phyloP scores from a whole-genome alignment of 108 stramenopile species.

The Cyclotella choctawhatcheeana region DNA sequence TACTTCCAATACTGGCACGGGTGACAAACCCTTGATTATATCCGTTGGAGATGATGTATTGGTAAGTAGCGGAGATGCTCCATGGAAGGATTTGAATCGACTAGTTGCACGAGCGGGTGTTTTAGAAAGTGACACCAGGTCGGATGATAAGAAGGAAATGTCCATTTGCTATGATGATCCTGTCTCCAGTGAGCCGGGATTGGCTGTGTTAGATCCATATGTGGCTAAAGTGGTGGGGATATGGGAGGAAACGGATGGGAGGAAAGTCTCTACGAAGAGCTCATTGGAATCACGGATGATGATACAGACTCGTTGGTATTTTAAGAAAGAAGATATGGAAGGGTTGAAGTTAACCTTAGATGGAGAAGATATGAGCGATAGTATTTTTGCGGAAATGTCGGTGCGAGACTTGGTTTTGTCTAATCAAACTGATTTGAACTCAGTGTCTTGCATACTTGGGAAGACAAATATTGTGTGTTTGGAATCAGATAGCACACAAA shows the following conservation, averaged over 20 bases:
- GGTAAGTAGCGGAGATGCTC: conserved; percentile 49
- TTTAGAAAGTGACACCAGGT: background rate
- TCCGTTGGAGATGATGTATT: conserved; percentile 60
- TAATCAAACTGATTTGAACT: conserved; percentile 71
- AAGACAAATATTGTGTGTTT: conserved; percentile 50
- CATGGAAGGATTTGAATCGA: conserved; percentile 27
- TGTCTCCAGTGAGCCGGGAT: conserved; percentile 36
- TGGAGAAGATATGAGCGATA: conserved; percentile 25
- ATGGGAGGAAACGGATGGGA: conserved; percentile 59
- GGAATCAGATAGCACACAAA: conserved; percentile 29
- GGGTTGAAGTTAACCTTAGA: conserved; percentile 52
- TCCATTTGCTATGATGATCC: conserved; percentile 33
- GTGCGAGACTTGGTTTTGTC: conserved; percentile 62
- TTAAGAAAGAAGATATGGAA: conserved; percentile 65
- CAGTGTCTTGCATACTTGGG: conserved; percentile 59
- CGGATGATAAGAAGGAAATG: conserved; percentile 2
- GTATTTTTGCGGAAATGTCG: conserved; percentile 44
- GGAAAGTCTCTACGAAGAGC: conserved; percentile 40
- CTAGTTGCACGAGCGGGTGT: background rate
- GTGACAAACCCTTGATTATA: conserved; percentile 27
- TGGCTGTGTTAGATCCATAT: conserved; percentile 56
- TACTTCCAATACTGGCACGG: background rate
- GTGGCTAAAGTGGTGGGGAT: conserved; percentile 68
- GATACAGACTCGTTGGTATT: conserved; percentile 39
- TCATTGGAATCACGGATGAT: conserved; percentile 29